Base-by-base conservation (phyloP, 768 basidiomycete genomes). In the Lepiota venenata region DNA sequence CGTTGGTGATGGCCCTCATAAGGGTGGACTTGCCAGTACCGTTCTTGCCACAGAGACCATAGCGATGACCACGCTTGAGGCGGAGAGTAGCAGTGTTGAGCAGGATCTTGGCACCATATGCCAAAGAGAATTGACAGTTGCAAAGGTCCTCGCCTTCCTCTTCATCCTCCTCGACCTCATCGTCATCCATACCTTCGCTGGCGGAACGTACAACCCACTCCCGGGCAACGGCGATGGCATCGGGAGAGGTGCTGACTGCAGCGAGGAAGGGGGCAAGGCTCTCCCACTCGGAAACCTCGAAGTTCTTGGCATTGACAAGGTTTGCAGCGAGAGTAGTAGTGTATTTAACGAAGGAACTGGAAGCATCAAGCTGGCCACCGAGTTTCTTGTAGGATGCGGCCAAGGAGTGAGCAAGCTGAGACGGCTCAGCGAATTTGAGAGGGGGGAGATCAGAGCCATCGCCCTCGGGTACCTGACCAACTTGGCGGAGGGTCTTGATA, bases 141-240 rank as follows among this genome's bases (percentile, higher is more conserved):
- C 94, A 96, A 63, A 99, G 83, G 67, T 97, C 95, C 76, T 99
- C 97, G 63, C 95, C 95, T 74, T 95, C 93, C 72, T 98, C 95
- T 68, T 96, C 95, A 62, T 98, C 95, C 14, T 93, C 93, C 42
- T 69, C 71, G 47, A 77, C 86, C 15, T 82, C 83, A 0, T 71
- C 81, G 1, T 88, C 88, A 2, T 84, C 89, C 36, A 75, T 77
- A 52, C 81, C 87, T 58, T 91, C 87, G 55, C 84, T 80, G 32
- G 94, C 93, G 27, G 90, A 94, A 67, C 87, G 88, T 66, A 97
- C 91, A 51, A 88, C 88, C 86, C 93, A 91, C 66, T 96, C 91
- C 57, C 84, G 83, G 56, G 87, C 74, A 61, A 91, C 78, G 40
- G 82, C 72, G 60, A 80, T 63, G 55, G 89, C 77, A 35, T 91